phyloP scores from a whole-genome alignment of 2,329 filamentous ascomycete species.

The Penicillium sumatraense region DNA sequence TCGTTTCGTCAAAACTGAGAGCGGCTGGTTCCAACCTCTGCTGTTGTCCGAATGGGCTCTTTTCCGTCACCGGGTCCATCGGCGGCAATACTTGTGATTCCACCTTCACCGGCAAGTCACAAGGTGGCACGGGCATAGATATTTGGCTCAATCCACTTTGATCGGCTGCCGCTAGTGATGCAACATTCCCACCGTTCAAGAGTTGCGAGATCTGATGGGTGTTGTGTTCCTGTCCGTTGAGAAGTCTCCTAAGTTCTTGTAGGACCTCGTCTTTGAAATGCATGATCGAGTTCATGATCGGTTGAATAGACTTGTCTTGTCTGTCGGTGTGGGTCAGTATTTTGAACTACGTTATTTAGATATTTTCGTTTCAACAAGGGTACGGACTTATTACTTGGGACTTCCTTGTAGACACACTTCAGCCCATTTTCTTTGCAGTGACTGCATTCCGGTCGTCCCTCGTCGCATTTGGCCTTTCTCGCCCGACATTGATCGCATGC shows the following conservation, averaged over 20 bases:
- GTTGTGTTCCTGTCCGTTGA: neutral
- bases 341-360: neutral
- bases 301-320: slow-evolving; percentile 47
- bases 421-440: slow-evolving; percentile 85
- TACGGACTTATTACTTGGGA: slow-evolving; percentile 84
- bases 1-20: slow-evolving; percentile 10
- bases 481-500: slow-evolving; percentile 90
- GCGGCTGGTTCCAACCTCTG: slow-evolving; percentile 1
- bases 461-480: slow-evolving; percentile 90
- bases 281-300: slow-evolving; percentile 39
- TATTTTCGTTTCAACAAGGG: neutral
- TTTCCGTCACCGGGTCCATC: neutral
- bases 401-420: slow-evolving; percentile 85
- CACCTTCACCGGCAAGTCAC: slow-evolving; percentile 30
- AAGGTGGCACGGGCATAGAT: neutral
- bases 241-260: neutral
- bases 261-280: slow-evolving; percentile 6
- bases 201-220: neutral
- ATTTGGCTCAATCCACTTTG: neutral
- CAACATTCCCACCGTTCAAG: neutral
- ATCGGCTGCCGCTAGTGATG: neutral
- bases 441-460: slow-evolving; percentile 79
- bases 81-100: slow-evolving; percentile 12
- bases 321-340: slow-evolving; percentile 21
- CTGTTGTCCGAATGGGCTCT: slow-evolving; percentile 2